Conservation (phyloP, 306 rosid genomes). For the Quercus dentata region DNA sequence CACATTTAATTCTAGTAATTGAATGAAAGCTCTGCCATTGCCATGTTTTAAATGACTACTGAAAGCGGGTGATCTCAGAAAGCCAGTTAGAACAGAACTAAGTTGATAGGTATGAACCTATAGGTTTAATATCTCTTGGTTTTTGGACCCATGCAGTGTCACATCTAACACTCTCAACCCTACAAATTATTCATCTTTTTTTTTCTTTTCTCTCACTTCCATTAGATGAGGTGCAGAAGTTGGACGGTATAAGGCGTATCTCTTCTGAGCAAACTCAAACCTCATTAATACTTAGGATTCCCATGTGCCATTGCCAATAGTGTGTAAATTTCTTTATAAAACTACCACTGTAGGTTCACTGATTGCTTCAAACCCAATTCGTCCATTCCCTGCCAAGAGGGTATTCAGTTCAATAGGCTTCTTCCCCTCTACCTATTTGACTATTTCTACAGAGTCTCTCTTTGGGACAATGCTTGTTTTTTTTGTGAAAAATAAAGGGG, state of each 20-base stretch:
- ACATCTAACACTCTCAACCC: conserved; percentile 39
- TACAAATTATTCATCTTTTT: conserved; percentile 17
- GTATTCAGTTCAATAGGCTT: conserved; percentile 48
- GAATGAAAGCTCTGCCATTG: neutral
- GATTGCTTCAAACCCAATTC: conserved; percentile 36
- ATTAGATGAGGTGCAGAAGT: conserved; percentile 5
- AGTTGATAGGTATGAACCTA: conserved; percentile 36
- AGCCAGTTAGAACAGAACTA: conserved; percentile 23
- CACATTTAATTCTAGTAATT: conserved; percentile 17
- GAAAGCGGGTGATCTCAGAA: conserved; percentile 17
- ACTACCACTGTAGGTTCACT: neutral
- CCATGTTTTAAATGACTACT: conserved; percentile 26
- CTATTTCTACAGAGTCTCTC: conserved; percentile 21
- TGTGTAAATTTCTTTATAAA: conserved; percentile 20
- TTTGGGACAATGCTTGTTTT: conserved; percentile 22
- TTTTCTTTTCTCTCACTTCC: neutral
- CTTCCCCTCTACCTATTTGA: conserved; percentile 31
- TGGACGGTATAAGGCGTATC: conserved; percentile 19
- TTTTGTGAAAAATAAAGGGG: conserved; percentile 12
- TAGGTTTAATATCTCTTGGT: conserved; percentile 34
- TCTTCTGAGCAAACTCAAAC: conserved; percentile 18
- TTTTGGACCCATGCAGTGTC: conserved; percentile 46
- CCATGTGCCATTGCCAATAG: neutral
- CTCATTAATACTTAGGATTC: conserved; percentile 28
- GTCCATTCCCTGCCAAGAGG: conserved; percentile 44